Conservation (phyloP, 805 yeast species). For the Candida namnaoensis region DNA sequence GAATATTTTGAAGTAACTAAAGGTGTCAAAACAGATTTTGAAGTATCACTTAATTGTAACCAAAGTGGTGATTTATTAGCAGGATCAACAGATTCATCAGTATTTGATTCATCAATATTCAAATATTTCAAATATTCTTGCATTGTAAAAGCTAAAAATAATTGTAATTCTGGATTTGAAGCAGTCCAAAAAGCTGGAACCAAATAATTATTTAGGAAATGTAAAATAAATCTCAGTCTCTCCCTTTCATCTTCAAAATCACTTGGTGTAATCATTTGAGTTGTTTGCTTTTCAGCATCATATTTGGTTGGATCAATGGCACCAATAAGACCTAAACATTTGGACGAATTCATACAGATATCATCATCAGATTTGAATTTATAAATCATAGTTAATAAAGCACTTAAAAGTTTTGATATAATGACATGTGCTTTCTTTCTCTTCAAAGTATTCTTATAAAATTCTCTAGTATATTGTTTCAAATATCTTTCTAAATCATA, state of each 20-base stretch:
- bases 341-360: conserved; percentile 54
- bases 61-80: conserved; percentile 28
- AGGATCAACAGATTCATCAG: conserved; percentile 5
- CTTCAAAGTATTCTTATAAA: conserved; percentile 26
- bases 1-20: conserved; percentile 63
- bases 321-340: conserved; percentile 70
- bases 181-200: conserved; percentile 87
- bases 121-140: conserved; percentile 65
- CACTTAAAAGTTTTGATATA: conserved; percentile 38
- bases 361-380: conserved; percentile 41
- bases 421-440: conserved; percentile 1
- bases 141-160: conserved; percentile 79
- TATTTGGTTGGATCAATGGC: conserved; percentile 59
- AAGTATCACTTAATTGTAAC: conserved; percentile 53
- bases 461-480: conserved; percentile 37
- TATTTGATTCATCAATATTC: conserved; percentile 13
- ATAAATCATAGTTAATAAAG: conserved; percentile 47
- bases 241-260: conserved; percentile 60
- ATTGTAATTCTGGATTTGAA: conserved; percentile 76
- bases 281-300: conserved; percentile 28
- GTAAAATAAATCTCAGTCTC: conserved; percentile 51
- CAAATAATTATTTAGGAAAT: conserved; percentile 59
- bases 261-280: conserved; percentile 40
- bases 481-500: conserved; percentile 52
- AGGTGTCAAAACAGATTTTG: conserved; percentile 71